Evolutionary conservation across 2,329 filamentous ascomycete genomes (phyloP).

Genomic region (Colletotrichum simmondsii): DNA sequence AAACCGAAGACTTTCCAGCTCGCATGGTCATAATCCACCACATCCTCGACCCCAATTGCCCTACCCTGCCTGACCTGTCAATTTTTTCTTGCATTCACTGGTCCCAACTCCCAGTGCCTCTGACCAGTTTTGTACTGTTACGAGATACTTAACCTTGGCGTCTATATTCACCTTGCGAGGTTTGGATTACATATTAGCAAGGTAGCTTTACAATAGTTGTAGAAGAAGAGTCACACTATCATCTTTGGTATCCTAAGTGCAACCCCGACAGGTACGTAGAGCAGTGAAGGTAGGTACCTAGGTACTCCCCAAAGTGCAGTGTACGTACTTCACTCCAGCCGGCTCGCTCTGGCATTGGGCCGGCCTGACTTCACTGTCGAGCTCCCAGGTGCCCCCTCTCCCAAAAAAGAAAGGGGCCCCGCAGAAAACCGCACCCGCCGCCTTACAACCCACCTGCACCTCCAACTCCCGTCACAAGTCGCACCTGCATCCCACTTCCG

Average conservation of each 20-base stretch:
- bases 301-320: not conserved
- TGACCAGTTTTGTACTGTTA: not conserved
- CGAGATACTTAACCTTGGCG: not conserved
- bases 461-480: conserved; percentile 31
- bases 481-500: conserved; percentile 24
- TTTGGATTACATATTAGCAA: not conserved
- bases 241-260: not conserved
- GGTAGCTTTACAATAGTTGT: not conserved
- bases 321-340: conserved; percentile 13
- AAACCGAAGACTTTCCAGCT: conserved; percentile 11
- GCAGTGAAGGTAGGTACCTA: too few relatives aligned
- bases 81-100: not conserved
- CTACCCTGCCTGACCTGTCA: not conserved
- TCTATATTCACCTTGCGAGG: not conserved
- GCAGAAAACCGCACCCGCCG: conserved; percentile 31
- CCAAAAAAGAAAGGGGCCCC: conserved; percentile 29
- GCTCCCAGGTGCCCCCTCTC: conserved; percentile 1
- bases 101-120: not conserved
- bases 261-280: not conserved
- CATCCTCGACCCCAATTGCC: not conserved
- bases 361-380: conserved; percentile 26
- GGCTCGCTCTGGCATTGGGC: conserved; percentile 13
- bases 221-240: not conserved
- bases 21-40: not conserved
- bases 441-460: conserved; percentile 30